Base-by-base conservation (phyloP, 108 stramenopile genomes). In the Hondaea fermentalgiana region DNA sequence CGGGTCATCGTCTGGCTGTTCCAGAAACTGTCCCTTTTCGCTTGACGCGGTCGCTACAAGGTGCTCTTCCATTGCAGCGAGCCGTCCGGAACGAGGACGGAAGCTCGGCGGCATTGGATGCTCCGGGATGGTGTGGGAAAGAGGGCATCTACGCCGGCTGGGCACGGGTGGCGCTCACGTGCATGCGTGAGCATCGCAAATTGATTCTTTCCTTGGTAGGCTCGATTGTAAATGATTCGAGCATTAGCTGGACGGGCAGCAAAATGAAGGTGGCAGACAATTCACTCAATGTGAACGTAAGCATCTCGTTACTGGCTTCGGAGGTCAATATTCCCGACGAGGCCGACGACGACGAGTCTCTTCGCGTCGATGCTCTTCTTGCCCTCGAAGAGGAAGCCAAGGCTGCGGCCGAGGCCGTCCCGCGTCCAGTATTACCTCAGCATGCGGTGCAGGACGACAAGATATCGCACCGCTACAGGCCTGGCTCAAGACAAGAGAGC, bases 1-100 rank as follows among this genome's bases (percentile, higher is more conserved):
- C 64, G 49, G 90, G 90, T 5, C 19, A 14, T 29, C 60, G 60
- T 64, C 72, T 90, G 5, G 19, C 45, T 17, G 87, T 87, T 12
- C 90, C 90, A 44, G 90, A 90, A 64, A 64, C 53, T 8, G 90
- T 90, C 19, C 90, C 90, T 5, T 90, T 90, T 21, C 44, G 90
- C 53, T 47, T 87, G 35, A 90, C 90, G 16, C 55, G 23, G 88
- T 5, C 23, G 2, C 6, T 90, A 5, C 16, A 19, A 8, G 6
- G 25, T 4, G 87, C 87, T 25, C 21, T 90, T 35, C 76, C 76
- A 1, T 35, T 83, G 49, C 76, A 83, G 25, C 64, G 64, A 23
- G 21, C 59, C 0, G n/a, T 59, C 59, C 21, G 59, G 1, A 23
- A 23, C 2, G 72, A 72, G 0, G 35, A 42, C 28, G 72, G 23